These are phyloP conservation scores for Cadophora sp. DNA, from an alignment of 2,329 filamentous ascomycete genomes.

Conservation along the genomic window DNA sequence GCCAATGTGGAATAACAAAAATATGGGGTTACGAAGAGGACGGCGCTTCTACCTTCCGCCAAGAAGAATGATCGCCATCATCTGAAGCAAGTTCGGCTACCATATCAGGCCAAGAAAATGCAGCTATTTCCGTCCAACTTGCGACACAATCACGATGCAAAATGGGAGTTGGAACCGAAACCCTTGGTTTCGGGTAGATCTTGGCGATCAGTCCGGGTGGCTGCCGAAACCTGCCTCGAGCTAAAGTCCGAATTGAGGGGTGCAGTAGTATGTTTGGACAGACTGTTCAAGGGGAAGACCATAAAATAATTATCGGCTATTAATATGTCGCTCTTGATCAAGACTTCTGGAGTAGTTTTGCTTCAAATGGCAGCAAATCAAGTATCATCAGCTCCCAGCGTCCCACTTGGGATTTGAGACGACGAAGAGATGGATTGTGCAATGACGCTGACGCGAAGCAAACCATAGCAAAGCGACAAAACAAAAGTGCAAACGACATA, in stretches of 20 bases:
- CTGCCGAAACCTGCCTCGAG: background rate
- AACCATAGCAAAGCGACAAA: background rate
- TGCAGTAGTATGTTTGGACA: background rate
- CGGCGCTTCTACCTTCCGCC: constrained; percentile 13
- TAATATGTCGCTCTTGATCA: background rate
- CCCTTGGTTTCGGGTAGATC: background rate
- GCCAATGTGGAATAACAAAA: background rate
- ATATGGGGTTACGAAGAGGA: background rate
- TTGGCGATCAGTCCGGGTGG: constrained; percentile 7
- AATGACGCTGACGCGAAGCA: too few species aligned
- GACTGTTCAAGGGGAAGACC: background rate
- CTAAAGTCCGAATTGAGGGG: constrained; percentile 1
- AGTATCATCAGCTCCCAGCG: too few species aligned
- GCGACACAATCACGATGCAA: constrained; percentile 1
- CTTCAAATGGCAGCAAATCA: background rate
- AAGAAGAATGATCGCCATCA: constrained; percentile 8
- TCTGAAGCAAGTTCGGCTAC: constrained; percentile 12
- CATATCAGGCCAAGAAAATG: background rate
- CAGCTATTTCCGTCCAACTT: background rate
- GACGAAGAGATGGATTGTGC: background rate
- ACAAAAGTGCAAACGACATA: too few species aligned
- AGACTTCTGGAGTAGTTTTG: background rate
- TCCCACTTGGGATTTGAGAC: background rate
- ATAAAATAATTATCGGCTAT: background rate
- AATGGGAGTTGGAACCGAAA: constrained; percentile 2